Evolutionary conservation across 345 rosid genomes (phyloP).

Genomic region (Crucihimalaya himalaica): DNA sequence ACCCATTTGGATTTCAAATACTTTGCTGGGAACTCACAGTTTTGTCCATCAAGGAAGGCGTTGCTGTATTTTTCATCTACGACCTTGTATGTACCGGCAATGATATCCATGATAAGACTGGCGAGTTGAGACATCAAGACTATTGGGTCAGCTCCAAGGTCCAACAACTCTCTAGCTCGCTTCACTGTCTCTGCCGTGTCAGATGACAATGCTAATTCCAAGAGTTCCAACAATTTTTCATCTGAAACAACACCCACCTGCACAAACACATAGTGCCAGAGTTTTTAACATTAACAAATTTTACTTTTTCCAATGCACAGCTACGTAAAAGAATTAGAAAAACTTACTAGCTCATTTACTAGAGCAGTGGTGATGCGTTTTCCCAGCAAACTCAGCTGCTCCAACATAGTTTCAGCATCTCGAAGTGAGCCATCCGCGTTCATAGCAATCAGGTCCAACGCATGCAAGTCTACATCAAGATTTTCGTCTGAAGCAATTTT

Average conservation of each 20-base stretch:
- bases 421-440: constrained; percentile 97
- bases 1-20: constrained; percentile 1
- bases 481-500: constrained; percentile 71
- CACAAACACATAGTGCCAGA: constrained; percentile 20
- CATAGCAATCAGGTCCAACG: constrained; percentile 88
- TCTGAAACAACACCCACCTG: constrained; percentile 97
- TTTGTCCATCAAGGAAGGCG: constrained; percentile 60
- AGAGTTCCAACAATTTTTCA: constrained; percentile 84
- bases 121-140: constrained; percentile 97
- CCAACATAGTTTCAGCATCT: constrained; percentile 97
- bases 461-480: constrained; percentile 84
- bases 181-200: constrained; percentile 93
- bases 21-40: constrained; percentile 61
- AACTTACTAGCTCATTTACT: constrained; percentile 94
- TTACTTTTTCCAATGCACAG: background rate
- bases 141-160: constrained; percentile 93
- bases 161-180: constrained; percentile 91
- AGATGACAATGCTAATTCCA: constrained; percentile 95
- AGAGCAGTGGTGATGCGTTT: constrained; percentile 79
- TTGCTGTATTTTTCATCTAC: constrained; percentile 51
- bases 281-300: background rate
- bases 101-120: constrained; percentile 94
- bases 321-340: constrained; percentile 8
- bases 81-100: constrained; percentile 79
- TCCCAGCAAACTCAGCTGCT: constrained; percentile 93